Percentiles rank a stretch among this genome's conserved stretches.
Conservation (phyloP, 345 rosid genomes). For the Angophora floribunda region DNA sequence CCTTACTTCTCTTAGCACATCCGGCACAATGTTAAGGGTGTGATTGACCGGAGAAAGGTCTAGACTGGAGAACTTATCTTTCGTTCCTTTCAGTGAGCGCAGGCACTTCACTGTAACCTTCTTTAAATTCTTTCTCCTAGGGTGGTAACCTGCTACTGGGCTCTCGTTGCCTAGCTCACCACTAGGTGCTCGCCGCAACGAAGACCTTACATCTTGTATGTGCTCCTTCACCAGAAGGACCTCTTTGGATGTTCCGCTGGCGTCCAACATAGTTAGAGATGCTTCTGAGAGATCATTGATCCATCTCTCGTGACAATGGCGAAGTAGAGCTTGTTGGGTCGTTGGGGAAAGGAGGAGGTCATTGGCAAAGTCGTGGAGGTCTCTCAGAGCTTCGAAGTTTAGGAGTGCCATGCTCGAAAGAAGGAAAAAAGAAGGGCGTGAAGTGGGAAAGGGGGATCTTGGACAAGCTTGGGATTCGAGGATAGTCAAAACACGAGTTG, state of each 20-base stretch:
- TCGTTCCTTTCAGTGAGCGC: conserved; percentile 34
- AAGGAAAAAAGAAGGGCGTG: background rate
- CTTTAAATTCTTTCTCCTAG: conserved; percentile 46
- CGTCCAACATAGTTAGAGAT: conserved; percentile 63
- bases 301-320: conserved; percentile 30
- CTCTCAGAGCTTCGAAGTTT: conserved; percentile 51
- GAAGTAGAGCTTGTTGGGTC: conserved; percentile 32
- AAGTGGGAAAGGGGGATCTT: background rate
- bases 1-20: conserved; percentile 59
- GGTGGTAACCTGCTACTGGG: conserved; percentile 40
- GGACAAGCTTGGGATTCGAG: background rate
- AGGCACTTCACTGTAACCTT: conserved; percentile 64
- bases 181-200: conserved; percentile 24
- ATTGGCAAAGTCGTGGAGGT: conserved; percentile 64
- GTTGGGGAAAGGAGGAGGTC: conserved; percentile 59
- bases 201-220: conserved; percentile 38
- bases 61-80: conserved; percentile 6
- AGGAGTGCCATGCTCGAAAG: conserved; percentile 28
- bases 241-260: conserved; percentile 48
- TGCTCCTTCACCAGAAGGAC: conserved; percentile 57
- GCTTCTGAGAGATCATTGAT: conserved; percentile 48
- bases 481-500: background rate
- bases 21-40: conserved; percentile 30
- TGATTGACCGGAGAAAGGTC: conserved; percentile 8
- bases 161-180: conserved; percentile 25